Conservation (phyloP, 169 alveolate species). For the Plasmodium relictum region DNA sequence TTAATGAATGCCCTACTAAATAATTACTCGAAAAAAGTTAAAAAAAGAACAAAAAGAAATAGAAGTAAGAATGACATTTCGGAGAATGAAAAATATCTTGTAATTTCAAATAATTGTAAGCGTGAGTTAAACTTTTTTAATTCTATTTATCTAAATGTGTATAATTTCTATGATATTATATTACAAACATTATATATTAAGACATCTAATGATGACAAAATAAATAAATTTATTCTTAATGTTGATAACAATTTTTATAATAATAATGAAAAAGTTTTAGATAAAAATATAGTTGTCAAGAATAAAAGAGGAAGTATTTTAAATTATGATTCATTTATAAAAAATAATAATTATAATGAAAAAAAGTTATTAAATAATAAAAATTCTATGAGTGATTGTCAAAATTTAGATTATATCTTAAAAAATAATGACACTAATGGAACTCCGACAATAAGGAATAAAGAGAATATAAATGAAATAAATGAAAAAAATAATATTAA, state of each 20-base stretch:
- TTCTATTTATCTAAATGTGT: conserved; percentile 11
- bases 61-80: conserved; percentile 16
- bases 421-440: too few relatives aligned
- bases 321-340: neutral
- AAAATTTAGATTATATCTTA: too few relatives aligned
- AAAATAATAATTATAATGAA: neutral
- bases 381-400: too few relatives aligned
- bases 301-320: neutral
- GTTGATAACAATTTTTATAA: neutral
- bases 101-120: neutral
- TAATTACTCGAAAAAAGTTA: conserved; percentile 12
- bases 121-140: conserved; percentile 12
- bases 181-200: conserved; percentile 41
- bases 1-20: conserved; percentile 17
- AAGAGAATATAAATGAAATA: too few relatives aligned
- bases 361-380: neutral
- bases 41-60: conserved; percentile 30
- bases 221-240: conserved; percentile 12
- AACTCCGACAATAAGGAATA: too few relatives aligned
- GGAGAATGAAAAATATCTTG: conserved; percentile 7
- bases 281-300: neutral
- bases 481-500: too few relatives aligned
- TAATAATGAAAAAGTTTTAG: neutral
- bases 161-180: conserved; percentile 20
- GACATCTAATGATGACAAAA: conserved; percentile 11